Percentiles rank a stretch among this genome's conserved stretches.
Evolutionary conservation across 176 grass and related monocot species (phyloP).

Genomic region (Poa annua): DNA sequence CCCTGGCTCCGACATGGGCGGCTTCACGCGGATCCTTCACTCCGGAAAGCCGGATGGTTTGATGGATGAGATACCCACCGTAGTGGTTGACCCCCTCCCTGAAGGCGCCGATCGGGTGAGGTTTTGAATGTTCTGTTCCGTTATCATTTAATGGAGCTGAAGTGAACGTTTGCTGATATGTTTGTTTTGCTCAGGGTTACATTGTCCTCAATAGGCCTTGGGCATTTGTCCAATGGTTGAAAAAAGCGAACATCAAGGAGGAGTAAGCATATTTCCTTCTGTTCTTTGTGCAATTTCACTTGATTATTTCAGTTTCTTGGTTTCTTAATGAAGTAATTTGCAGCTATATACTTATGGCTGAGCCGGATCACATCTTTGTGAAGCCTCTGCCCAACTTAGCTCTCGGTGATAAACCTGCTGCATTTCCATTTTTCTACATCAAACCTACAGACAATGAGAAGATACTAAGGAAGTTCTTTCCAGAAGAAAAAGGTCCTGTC

Average conservation of each 20-base stretch:
- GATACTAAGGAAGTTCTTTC: conserved; percentile 92
- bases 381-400: conserved; percentile 95
- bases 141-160: background rate
- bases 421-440: conserved; percentile 95
- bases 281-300: background rate
- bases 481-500: conserved; percentile 82
- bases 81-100: conserved; percentile 87
- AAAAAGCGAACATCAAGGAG: conserved; percentile 71
- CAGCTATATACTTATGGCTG: conserved; percentile 98
- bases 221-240: conserved; percentile 97
- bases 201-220: conserved; percentile 98
- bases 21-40: conserved; percentile 93
- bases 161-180: conserved; percentile 2
- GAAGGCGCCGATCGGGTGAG: conserved; percentile 70
- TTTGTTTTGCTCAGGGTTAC: conserved; percentile 68
- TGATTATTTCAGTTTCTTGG: background rate
- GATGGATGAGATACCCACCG: conserved; percentile 92
- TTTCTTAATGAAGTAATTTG: conserved; percentile 48
- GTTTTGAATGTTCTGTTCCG: conserved; percentile 2
- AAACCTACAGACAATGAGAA: conserved; percentile 83
- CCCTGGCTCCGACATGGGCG: conserved; percentile 85
- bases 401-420: conserved; percentile 65
- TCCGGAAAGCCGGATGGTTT: conserved; percentile 78
- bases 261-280: conserved; percentile 63
- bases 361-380: conserved; percentile 97